Conservation (phyloP, 768 basidiomycete species). For the Psilocybe cyanescens region DNA sequence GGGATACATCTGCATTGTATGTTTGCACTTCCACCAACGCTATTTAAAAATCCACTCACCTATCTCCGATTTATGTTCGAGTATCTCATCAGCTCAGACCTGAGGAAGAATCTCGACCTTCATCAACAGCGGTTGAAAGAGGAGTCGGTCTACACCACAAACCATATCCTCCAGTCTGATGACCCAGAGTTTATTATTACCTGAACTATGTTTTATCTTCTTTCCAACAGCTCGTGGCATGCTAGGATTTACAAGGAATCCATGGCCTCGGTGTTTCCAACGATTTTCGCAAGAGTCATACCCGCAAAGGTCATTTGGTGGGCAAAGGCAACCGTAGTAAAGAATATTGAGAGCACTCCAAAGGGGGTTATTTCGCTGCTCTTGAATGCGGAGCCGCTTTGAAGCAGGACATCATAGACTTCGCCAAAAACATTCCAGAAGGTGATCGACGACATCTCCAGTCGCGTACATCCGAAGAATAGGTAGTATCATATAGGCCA, state of each 20-base stretch:
- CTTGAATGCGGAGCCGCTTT: conserved; percentile 43
- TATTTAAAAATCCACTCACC: conserved; percentile 25
- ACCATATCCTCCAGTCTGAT: conserved; percentile 46
- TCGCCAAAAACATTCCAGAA: conserved; percentile 20
- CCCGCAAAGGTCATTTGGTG: conserved; percentile 35
- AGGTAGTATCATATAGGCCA: too few species aligned
- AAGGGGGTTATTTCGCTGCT: conserved; percentile 52
- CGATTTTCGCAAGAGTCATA: conserved; percentile 24
- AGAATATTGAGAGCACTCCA: conserved; percentile 42
- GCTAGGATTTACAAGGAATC: conserved; percentile 38
- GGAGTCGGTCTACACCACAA: conserved; percentile 45
- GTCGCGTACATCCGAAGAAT: too few species aligned
- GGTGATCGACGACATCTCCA: too few species aligned
- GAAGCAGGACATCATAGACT: conserved; percentile 37
- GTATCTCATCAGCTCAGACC: conserved; percentile 23
- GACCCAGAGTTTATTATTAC: conserved; percentile 46
- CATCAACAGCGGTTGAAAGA: conserved; percentile 30
- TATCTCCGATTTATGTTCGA: conserved; percentile 7
- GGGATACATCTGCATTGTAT: conserved; percentile 34
- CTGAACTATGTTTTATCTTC: conserved; percentile 43
- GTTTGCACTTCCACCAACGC: conserved; percentile 26
- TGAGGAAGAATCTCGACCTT: conserved; percentile 31
- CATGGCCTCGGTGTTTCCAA: conserved; percentile 11
- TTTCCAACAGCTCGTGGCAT: conserved; percentile 35
- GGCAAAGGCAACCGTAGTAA: conserved; percentile 39